Evolutionary conservation across 208 protist genomes (phyloP).

Genomic region (Leishmania major): DNA sequence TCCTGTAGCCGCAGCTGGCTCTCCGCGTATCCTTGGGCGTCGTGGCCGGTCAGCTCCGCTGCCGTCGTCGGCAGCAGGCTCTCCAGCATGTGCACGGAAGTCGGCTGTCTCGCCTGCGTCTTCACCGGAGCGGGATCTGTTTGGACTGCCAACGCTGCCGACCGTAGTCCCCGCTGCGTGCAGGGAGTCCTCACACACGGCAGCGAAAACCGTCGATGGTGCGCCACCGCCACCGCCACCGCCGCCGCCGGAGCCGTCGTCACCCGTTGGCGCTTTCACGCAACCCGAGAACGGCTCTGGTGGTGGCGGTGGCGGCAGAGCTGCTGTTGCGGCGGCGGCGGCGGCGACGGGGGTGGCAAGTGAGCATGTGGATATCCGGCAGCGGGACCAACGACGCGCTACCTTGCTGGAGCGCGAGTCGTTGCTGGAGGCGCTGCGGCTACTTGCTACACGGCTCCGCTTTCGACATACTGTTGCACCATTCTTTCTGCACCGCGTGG

Average conservation of each 20-base stretch:
- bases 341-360: neutral
- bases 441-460: constrained; percentile 42
- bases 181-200: neutral
- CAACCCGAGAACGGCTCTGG: neutral
- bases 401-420: constrained; percentile 34
- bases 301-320: neutral
- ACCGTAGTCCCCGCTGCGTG: neutral
- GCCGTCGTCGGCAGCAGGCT: neutral
- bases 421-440: constrained; percentile 48
- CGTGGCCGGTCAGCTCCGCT: constrained; percentile 5
- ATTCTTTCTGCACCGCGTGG: constrained; percentile 64
- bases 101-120: neutral
- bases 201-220: neutral
- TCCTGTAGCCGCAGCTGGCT: neutral
- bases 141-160: neutral
- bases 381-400: neutral
- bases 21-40: neutral
- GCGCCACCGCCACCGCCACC: no score
- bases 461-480: constrained; percentile 65
- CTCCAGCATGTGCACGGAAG: neutral
- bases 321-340: neutral
- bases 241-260: neutral
- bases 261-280: neutral
- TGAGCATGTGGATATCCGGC: neutral
- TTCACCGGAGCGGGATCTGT: neutral